A percentile compares a stretch with the other conserved stretches of the same genome.
Evolutionary conservation across 1,284 basidiomycete genomes (phyloP).

Genomic region (Trichosporon ovoides): DNA sequence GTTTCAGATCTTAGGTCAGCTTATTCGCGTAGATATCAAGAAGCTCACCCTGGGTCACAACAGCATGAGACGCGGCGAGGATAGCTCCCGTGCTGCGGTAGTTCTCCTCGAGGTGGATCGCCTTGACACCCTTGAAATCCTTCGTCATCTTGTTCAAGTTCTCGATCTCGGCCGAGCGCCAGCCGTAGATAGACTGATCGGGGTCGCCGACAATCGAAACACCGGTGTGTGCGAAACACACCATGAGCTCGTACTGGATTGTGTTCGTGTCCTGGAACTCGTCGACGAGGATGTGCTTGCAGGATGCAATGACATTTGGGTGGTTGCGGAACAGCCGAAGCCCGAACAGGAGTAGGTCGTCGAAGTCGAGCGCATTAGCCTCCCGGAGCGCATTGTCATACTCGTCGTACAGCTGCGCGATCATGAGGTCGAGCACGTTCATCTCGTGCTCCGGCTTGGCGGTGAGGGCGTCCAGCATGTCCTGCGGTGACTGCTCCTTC

Average conservation of each 20-base stretch:
- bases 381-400: conserved; percentile 63
- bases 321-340: conserved; percentile 63
- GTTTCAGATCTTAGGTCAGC: conserved; percentile 43
- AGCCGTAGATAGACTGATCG: conserved; percentile 88
- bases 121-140: conserved; percentile 62
- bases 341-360: conserved; percentile 75
- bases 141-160: conserved; percentile 72
- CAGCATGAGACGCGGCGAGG: conserved; percentile 65
- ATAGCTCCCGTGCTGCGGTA: conserved; percentile 81
- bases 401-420: conserved; percentile 58
- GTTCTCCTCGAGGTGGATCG: conserved; percentile 78
- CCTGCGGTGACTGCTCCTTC: conserved; percentile 58
- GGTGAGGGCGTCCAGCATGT: conserved; percentile 42
- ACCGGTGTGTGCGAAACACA: conserved; percentile 57
- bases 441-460: neutral
- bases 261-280: conserved; percentile 92
- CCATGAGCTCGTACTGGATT: conserved; percentile 80
- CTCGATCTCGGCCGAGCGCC: conserved; percentile 76
- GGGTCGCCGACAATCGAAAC: conserved; percentile 89
- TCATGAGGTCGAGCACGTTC: neutral
- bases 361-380: conserved; percentile 78
- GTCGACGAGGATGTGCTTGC: conserved; percentile 77
- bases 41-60: conserved; percentile 69
- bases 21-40: no score
- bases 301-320: conserved; percentile 58